Base-by-base conservation (phyloP, 2,329 filamentous ascomycete species). In the Cytospora leucostoma region DNA sequence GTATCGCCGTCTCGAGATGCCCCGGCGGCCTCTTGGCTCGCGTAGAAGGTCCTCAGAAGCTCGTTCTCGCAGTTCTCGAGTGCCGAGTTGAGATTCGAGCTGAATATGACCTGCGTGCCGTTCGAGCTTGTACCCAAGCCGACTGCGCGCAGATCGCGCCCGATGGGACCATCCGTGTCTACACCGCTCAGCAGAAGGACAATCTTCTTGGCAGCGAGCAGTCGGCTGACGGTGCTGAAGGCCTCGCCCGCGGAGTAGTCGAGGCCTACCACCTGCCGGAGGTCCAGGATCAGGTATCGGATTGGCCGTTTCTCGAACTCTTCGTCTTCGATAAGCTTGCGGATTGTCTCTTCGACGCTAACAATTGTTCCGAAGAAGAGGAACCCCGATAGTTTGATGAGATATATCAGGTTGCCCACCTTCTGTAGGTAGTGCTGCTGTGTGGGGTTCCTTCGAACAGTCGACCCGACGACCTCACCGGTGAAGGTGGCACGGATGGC, bases 281-380 rank as follows among this genome's bases (percentile, higher is more conserved):
- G 84, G 73, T 99, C 95, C 47, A 99, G 81, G 19, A 99, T 86
- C 50, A 99, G 81, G 73, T 93, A 99, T 68, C 92, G 89, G 72
- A 98, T 95, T 0, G 94, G 93, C 59, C 88, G 84, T 67, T 86
- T 80, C 33, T 81, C 80, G 72, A 97, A 98, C 2, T 88, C 84
- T 66, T 94, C 88, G 35, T 96, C 92, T 34, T 93, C 88, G 54
- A 98, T 88, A 37, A 98, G 79, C 4, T 83, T 86, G 27, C 93
- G 86, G 66, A 98, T 93, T 67, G 90, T 90, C 67, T 92, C 90
- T 75, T 99, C 95, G 0, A 99, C 94, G 55, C 92, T 92, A 59
- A 97, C 94, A 68, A 99, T 97, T 3, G 93, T 98, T 17, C 95
- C 95, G 69, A 99, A 99, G 80, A 99, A 99, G n/a, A 99, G 84